A percentile compares a stretch with the other conserved stretches of the same genome.
Conservation (phyloP, 1,284 basidiomycete genomes). For the Leccinum subrobustum region DNA sequence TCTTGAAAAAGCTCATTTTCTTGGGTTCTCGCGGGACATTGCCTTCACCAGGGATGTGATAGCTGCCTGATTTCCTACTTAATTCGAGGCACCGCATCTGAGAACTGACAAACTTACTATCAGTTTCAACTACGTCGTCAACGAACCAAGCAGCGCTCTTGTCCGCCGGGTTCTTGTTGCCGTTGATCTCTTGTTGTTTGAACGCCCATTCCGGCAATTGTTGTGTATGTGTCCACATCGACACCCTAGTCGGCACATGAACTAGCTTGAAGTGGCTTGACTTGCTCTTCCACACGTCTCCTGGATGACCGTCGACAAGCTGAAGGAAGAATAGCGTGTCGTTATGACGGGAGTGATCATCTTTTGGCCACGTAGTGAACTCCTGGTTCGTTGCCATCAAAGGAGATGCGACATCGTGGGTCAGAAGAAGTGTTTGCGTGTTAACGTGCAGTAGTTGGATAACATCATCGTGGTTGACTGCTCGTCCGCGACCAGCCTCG, state of each 20-base stretch:
- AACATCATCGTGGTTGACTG: constrained; percentile 86
- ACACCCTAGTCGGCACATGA: constrained; percentile 88
- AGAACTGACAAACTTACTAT: constrained; percentile 47
- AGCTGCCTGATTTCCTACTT: constrained; percentile 13
- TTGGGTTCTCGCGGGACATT: constrained; percentile 66
- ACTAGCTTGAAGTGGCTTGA: constrained; percentile 87
- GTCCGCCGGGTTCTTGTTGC: constrained; percentile 90
- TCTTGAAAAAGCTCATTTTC: constrained; percentile 88
- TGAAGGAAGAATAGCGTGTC: constrained; percentile 85
- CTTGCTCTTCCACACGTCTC: constrained; percentile 88
- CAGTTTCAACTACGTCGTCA: constrained; percentile 77
- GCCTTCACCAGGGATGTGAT: constrained; percentile 17
- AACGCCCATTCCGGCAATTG: constrained; percentile 95
- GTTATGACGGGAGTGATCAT: constrained; percentile 72
- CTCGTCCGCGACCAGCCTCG: constrained; percentile 83
- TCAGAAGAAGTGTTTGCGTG: constrained; percentile 83
- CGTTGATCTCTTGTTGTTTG: constrained; percentile 97
- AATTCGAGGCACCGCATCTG: neutral
- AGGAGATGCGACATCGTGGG: constrained; percentile 97
- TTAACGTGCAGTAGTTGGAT: constrained; percentile 89
- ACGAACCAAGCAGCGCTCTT: constrained; percentile 87
- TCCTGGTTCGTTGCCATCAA: constrained; percentile 98
- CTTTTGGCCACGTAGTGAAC: constrained; percentile 86
- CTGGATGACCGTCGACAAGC: constrained; percentile 71
- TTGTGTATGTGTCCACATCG: constrained; percentile 89